These are phyloP conservation scores for Xerocomellus chrysenteron DNA, from an alignment of 768 basidiomycete genomes.

Conservation along the genomic window DNA sequence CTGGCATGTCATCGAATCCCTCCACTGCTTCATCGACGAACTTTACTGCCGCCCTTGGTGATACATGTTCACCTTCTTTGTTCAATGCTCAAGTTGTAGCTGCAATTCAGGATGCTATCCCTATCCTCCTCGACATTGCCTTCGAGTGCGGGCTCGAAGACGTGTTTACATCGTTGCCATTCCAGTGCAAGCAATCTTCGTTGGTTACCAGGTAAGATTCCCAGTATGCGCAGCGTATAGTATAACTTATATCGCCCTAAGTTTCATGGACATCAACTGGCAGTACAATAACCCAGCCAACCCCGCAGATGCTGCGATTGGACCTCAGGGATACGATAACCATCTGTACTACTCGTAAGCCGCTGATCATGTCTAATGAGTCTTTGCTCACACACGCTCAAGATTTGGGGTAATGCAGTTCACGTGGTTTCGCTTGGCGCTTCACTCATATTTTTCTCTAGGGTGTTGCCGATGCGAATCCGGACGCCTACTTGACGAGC, in stretches of 20 bases:
- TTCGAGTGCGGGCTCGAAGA: constrained; percentile 17
- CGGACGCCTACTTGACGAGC: constrained; percentile 60
- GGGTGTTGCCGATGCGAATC: constrained; percentile 70
- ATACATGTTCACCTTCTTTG: constrained; percentile 10
- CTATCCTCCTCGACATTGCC: constrained; percentile 36
- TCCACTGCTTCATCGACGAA: constrained; percentile 30
- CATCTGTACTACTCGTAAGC: constrained; percentile 75
- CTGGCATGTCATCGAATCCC: constrained; percentile 3
- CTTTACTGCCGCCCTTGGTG: constrained; percentile 35
- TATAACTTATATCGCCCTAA: constrained; percentile 27
- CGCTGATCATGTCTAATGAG: neutral
- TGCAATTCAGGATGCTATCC: constrained; percentile 36
- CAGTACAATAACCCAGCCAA: constrained; percentile 69
- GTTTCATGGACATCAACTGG: constrained; percentile 84
- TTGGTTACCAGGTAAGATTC: constrained; percentile 40
- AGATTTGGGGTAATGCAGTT: constrained; percentile 56
- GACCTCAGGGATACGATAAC: constrained; percentile 75
- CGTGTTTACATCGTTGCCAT: constrained; percentile 24
- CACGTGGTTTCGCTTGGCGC: neutral
- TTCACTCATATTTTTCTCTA: constrained; percentile 25
- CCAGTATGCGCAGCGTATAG: neutral
- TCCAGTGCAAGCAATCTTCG: constrained; percentile 17
- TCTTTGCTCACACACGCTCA: constrained; percentile 4
- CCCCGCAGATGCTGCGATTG: constrained; percentile 64
- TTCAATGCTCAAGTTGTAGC: constrained; percentile 32